These are phyloP conservation scores for Echinochloa phyllopogon DNA, from an alignment of 176 grass and related monocot species.

Conservation along the genomic window DNA sequence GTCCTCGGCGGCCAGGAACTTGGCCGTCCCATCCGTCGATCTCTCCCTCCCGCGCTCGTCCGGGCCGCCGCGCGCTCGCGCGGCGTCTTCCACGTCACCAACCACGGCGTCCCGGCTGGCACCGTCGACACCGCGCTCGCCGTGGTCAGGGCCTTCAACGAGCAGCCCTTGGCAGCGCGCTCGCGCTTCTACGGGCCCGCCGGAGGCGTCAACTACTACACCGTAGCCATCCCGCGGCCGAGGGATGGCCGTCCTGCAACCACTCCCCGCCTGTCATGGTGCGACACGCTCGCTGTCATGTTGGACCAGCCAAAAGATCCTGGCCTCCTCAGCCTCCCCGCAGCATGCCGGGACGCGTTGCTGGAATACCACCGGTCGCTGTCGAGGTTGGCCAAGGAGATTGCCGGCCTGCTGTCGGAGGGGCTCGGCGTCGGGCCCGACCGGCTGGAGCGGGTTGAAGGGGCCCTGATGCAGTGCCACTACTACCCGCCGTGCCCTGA, in stretches of 20 bases:
- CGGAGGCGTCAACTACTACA: constrained; percentile 38
- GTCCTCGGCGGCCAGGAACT: neutral
- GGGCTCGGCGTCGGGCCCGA: constrained; percentile 34
- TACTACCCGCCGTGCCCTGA: constrained; percentile 60
- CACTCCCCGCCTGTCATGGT: constrained; percentile 25
- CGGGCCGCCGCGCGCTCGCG: constrained; percentile 31
- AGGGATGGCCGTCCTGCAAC: neutral
- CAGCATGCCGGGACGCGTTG: constrained; percentile 32
- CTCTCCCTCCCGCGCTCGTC: constrained; percentile 37
- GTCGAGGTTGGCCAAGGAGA: constrained; percentile 1
- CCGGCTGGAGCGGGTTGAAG: constrained; percentile 36
- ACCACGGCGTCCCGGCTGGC: constrained; percentile 35
- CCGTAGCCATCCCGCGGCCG: neutral
- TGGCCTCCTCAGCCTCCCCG: constrained; percentile 15
- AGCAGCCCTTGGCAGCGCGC: constrained; percentile 30
- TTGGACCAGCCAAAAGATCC: neutral
- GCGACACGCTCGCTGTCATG: constrained; percentile 24
- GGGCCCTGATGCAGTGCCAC: constrained; percentile 51
- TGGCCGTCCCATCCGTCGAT: constrained; percentile 1
- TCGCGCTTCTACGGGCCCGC: constrained; percentile 23
- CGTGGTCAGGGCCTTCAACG: constrained; percentile 47
- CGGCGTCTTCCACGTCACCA: constrained; percentile 60
- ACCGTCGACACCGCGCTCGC: constrained; percentile 29
- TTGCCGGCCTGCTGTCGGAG: constrained; percentile 38
- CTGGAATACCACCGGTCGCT: constrained; percentile 17